Percentiles rank a stretch among this genome's conserved stretches.
Conservation (phyloP, 2,329 filamentous ascomycete species). For the Penicillium sp. region DNA sequence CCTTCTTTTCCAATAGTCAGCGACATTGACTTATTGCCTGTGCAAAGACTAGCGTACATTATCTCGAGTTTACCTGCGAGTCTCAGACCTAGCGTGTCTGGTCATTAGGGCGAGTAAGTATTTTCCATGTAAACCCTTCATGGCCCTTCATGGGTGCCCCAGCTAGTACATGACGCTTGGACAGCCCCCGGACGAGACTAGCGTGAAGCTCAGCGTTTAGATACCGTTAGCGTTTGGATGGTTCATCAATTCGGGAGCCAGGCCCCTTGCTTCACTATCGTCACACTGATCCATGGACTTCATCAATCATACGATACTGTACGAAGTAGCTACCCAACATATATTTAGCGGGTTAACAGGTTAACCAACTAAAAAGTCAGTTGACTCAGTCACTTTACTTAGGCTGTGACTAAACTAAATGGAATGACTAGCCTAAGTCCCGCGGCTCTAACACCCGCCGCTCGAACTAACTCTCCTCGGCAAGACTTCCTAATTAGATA, state of each 20-base stretch:
- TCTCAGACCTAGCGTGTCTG: conserved; percentile 16
- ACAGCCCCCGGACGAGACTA: neutral
- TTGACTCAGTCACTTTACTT: neutral
- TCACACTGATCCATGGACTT: conserved; percentile 27
- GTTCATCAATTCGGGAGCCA: conserved; percentile 21
- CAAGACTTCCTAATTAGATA: neutral
- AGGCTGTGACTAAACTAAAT: neutral
- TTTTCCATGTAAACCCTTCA: too few species aligned
- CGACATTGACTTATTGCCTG: conserved; percentile 1
- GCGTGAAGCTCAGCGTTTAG: neutral
- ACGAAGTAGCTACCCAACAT: too few species aligned
- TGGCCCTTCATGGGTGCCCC: too few species aligned
- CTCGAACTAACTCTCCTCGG: neutral
- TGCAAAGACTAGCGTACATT: neutral
- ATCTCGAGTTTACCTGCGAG: conserved; percentile 3
- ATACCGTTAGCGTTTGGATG: conserved; percentile 1
- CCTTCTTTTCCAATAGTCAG: neutral
- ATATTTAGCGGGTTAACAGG: too few species aligned
- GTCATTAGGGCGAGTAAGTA: conserved; percentile 1
- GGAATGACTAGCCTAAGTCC: neutral
- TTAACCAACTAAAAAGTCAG: too few species aligned
- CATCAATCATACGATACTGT: neutral
- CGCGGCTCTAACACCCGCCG: neutral
- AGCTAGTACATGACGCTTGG: conserved; percentile 7
- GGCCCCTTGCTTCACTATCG: conserved; percentile 27